Percentiles rank a stretch among this genome's conserved stretches.
Evolutionary conservation across 129 eudicot species (phyloP).

Genomic region (Lactuca saligna): DNA sequence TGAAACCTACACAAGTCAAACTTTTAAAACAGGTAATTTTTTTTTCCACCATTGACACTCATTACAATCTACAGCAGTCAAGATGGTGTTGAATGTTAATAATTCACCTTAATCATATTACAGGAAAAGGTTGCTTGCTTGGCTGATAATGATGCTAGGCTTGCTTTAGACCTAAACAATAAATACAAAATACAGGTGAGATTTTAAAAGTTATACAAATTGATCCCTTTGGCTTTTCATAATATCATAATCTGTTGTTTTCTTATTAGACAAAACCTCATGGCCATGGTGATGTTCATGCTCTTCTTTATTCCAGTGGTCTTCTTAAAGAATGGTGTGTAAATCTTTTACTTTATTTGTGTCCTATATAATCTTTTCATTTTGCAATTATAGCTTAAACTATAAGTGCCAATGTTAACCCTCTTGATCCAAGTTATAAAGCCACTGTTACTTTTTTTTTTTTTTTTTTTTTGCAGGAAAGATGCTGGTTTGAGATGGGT

Average conservation of each 20-base stretch:
- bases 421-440: background rate
- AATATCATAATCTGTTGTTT: background rate
- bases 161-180: conserved; percentile 78
- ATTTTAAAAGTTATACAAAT: background rate
- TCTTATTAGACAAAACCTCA: conserved; percentile 85
- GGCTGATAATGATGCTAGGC: conserved; percentile 95
- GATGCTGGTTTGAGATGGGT: conserved; percentile 94
- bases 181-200: conserved; percentile 79
- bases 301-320: conserved; percentile 91
- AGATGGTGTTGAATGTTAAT: background rate
- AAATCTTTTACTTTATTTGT: background rate
- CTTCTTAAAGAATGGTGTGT: conserved; percentile 77
- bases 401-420: background rate
- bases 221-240: background rate
- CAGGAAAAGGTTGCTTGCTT: conserved; percentile 99
- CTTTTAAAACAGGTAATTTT: conserved; percentile 82
- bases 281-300: conserved; percentile 99
- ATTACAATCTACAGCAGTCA: background rate
- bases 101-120: conserved; percentile 17
- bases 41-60: background rate
- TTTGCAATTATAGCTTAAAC: conserved; percentile 3
- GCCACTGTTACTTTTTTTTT: background rate
- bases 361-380: background rate
- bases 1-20: conserved; percentile 82
- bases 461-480: conserved; percentile 58